Conservation (phyloP, 805 yeast genomes). For the Tetrapisispora fleetii region DNA sequence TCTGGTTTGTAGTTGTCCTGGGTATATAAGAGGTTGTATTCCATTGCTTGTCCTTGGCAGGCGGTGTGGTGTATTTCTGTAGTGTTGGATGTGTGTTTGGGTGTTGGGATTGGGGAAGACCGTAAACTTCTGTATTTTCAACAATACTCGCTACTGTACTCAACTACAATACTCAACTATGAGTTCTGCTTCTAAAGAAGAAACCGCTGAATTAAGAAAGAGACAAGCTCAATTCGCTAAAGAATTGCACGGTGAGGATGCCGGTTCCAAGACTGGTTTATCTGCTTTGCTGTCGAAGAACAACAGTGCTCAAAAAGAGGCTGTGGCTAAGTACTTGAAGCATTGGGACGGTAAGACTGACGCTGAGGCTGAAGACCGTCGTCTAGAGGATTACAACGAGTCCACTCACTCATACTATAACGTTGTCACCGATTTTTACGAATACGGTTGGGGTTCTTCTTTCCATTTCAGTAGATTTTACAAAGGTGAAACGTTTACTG, state of each 20-base stretch:
- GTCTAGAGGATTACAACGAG: conserved; percentile 80
- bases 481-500: conserved; percentile 85
- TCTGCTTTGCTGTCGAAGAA: conserved; percentile 70
- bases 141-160: not conserved
- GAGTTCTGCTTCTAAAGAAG: not conserved
- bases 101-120: too few relatives aligned
- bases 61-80: too few relatives aligned
- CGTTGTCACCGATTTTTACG: conserved; percentile 95
- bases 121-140: not conserved
- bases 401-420: conserved; percentile 94
- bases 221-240: conserved; percentile 57
- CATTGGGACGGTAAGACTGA: conserved; percentile 94
- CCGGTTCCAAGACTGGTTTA: conserved; percentile 57
- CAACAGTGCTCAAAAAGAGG: conserved; percentile 69
- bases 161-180: conserved; percentile 2
- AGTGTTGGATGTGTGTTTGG: not conserved
- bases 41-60: too few relatives aligned
- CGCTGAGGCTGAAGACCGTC: conserved; percentile 54
- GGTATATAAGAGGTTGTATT: too few relatives aligned
- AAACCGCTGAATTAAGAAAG: conserved; percentile 20
- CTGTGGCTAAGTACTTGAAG: conserved; percentile 83
- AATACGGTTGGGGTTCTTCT: conserved; percentile 98
- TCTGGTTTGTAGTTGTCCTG: too few relatives aligned
- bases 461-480: conserved; percentile 95
- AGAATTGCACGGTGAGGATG: conserved; percentile 75